Evolutionary conservation across 345 rosid genomes (phyloP).

Genomic region (Bruguiera gymnorhiza): DNA sequence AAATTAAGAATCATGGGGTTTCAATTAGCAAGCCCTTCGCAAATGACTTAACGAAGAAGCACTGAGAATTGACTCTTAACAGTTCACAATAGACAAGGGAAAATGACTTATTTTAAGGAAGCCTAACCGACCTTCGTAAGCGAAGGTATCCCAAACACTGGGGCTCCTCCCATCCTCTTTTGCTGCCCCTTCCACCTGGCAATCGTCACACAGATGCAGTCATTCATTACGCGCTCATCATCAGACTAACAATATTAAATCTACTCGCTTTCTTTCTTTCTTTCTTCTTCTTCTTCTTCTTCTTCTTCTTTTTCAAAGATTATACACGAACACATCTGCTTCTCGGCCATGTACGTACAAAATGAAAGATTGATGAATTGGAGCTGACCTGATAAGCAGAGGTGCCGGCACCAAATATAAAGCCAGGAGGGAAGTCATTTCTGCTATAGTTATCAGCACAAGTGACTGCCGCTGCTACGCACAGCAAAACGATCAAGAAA

Average conservation of each 20-base stretch:
- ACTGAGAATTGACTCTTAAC: neutral
- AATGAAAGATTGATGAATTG: neutral
- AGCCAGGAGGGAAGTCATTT: conserved; percentile 28
- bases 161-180: conserved; percentile 47
- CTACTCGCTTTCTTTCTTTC: too few relatives aligned
- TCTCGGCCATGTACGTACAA: too few relatives aligned
- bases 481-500: neutral
- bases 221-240: neutral
- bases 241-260: neutral
- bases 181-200: conserved; percentile 49
- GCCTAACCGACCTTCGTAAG: conserved; percentile 25
- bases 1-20: neutral
- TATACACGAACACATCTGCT: too few relatives aligned
- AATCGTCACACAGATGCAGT: too few relatives aligned
- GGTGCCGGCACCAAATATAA: conserved; percentile 7
- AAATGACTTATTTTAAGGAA: neutral
- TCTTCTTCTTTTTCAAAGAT: too few relatives aligned
- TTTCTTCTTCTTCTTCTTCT: too few relatives aligned
- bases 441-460: conserved; percentile 18
- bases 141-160: conserved; percentile 42
- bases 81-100: neutral
- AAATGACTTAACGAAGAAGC: too few relatives aligned
- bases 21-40: too few relatives aligned
- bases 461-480: neutral
- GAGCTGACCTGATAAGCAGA: conserved; percentile 32